Conservation (phyloP, 176 grass and related monocot species). For the Bonia amplexicaulis region DNA sequence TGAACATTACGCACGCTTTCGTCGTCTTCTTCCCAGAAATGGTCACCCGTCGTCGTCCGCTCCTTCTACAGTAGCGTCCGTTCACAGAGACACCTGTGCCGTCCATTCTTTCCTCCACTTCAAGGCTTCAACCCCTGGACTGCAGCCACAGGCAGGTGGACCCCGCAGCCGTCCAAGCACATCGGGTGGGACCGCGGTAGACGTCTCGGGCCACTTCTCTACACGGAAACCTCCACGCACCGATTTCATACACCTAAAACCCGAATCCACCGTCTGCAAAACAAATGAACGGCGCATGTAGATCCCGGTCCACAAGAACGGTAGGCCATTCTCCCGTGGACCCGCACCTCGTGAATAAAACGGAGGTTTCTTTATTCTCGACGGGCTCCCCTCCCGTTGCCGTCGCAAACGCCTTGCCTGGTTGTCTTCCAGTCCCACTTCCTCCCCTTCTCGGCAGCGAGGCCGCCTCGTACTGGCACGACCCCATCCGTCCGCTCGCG, state of each 20-base stretch:
- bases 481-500: background rate
- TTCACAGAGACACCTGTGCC: background rate
- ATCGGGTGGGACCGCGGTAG: background rate
- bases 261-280: background rate
- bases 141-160: background rate
- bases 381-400: background rate
- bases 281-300: background rate
- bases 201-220: background rate
- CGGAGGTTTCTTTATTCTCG: background rate
- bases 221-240: background rate
- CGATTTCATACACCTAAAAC: background rate
- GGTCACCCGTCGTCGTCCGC: background rate
- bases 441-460: conserved; percentile 7
- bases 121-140: too few relatives aligned
- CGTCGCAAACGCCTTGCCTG: background rate
- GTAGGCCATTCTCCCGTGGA: too few relatives aligned
- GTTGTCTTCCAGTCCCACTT: background rate
- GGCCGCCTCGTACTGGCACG: background rate
- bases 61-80: too few relatives aligned
- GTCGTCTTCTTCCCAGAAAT: background rate
- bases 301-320: too few relatives aligned
- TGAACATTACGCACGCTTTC: too few relatives aligned
- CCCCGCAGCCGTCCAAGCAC: background rate
- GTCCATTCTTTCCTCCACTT: background rate
- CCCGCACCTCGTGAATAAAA: too few relatives aligned